Evolutionary conservation across 23 red algal species (phyloP).

Genomic region (Gracilaria vermiculophylla): DNA sequence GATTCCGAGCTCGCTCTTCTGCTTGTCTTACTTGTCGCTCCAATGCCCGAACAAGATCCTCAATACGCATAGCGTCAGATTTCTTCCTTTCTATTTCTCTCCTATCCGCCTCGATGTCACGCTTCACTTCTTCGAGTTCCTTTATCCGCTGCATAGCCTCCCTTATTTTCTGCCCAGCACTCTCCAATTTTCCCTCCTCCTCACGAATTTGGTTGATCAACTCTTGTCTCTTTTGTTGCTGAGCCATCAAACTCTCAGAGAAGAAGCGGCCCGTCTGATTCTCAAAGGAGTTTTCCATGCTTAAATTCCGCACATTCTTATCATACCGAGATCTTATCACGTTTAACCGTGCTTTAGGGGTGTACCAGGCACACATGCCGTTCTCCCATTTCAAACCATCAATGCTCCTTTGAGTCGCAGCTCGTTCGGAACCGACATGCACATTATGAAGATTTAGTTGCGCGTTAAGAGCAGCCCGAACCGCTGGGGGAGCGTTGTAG

Average conservation of each 20-base stretch:
- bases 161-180: slow-evolving; percentile 8
- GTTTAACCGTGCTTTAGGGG: slow-evolving; percentile 20
- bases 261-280: slow-evolving; percentile 26
- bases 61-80: slow-evolving; percentile 5
- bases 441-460: slow-evolving; percentile 37
- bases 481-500: slow-evolving; percentile 43
- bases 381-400: slow-evolving; percentile 34
- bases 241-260: slow-evolving; percentile 32
- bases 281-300: slow-evolving; percentile 33
- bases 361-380: slow-evolving; percentile 31
- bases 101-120: slow-evolving; percentile 22
- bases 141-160: not conserved
- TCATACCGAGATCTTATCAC: slow-evolving; percentile 51
- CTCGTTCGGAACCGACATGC: slow-evolving; percentile 40
- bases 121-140: slow-evolving; percentile 7
- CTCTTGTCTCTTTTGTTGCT: slow-evolving; percentile 8
- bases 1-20: not conserved
- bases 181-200: slow-evolving; percentile 26
- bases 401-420: not conserved
- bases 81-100: slow-evolving; percentile 7
- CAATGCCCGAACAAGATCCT: not conserved
- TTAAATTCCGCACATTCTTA: slow-evolving; percentile 36
- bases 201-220: slow-evolving; percentile 39
- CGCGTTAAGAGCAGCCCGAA: slow-evolving; percentile 61
- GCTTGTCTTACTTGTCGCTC: slow-evolving; percentile 4